phyloP scores from a whole-genome alignment of 225 moss, liverwort and hornwort species.

The Sphagnum contortum region DNA sequence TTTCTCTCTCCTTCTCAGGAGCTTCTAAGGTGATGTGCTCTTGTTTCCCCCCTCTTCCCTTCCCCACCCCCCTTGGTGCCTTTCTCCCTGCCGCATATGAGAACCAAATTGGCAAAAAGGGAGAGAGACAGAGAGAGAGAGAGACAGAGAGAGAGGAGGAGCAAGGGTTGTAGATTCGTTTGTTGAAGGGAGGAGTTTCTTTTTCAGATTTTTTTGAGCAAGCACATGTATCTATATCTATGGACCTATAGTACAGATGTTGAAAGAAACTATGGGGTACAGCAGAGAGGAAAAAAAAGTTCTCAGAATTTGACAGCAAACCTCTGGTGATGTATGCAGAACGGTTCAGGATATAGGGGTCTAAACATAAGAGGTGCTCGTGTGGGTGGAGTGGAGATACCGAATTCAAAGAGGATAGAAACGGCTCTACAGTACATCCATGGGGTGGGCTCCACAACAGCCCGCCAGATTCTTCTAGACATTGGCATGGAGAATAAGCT shows the following conservation, averaged over 20 bases:
- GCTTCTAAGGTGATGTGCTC: neutral
- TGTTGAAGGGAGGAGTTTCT: neutral
- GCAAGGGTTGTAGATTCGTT: neutral
- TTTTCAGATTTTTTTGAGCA: neutral
- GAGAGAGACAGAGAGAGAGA: too few relatives aligned
- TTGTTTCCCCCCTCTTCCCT: neutral
- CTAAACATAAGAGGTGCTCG: slow-evolving; percentile 73
- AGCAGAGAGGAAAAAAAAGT: too few relatives aligned
- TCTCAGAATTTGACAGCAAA: neutral
- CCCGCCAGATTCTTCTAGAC: slow-evolving; percentile 71
- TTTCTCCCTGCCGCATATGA: neutral
- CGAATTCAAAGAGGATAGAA: slow-evolving; percentile 76
- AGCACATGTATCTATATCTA: too few relatives aligned
- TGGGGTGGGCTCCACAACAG: slow-evolving; percentile 67
- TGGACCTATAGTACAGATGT: too few relatives aligned
- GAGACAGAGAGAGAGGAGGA: neutral
- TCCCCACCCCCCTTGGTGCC: too few relatives aligned
- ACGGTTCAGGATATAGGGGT: slow-evolving; percentile 9
- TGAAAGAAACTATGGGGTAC: too few relatives aligned
- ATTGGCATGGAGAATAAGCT: slow-evolving; percentile 77
- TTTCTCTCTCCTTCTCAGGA: slow-evolving; percentile 1
- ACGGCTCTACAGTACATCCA: slow-evolving; percentile 73
- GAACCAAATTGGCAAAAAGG: neutral
- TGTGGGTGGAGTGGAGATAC: slow-evolving; percentile 87
- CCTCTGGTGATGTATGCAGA: slow-evolving; percentile 2